These are phyloP conservation scores for Dictyostelium brefeldianum DNA, from an alignment of 78 protist species.

Conservation along the genomic window DNA sequence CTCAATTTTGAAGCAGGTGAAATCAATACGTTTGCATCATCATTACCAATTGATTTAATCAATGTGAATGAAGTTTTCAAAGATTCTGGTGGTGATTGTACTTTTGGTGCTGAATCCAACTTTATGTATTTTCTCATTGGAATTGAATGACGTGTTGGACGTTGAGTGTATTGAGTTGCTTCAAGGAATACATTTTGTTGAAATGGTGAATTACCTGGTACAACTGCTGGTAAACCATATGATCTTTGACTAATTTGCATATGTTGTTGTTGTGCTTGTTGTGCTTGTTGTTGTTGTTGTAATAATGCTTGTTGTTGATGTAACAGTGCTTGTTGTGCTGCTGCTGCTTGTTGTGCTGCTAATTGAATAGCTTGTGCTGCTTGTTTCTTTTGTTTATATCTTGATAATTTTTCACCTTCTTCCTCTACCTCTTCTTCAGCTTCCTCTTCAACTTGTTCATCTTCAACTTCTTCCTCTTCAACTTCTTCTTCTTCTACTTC, in stretches of 20 bases:
- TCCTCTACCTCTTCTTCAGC: not conserved
- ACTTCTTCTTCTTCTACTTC: not conserved
- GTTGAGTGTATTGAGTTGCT: slow-evolving; percentile 19
- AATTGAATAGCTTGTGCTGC: not conserved
- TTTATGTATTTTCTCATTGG: slow-evolving; percentile 64
- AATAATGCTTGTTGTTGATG: not conserved
- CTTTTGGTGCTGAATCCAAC: not conserved
- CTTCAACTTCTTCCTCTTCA: not conserved
- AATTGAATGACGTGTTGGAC: slow-evolving; percentile 5
- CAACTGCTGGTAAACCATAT: not conserved
- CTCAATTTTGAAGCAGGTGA: not conserved
- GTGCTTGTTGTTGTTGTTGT: slow-evolving; percentile 30
- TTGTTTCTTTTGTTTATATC: slow-evolving; percentile 30
- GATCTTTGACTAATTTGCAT: slow-evolving; percentile 16
- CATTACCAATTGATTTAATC: slow-evolving; percentile 6
- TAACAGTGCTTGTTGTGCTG: not conserved
- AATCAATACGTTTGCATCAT: slow-evolving; percentile 39
- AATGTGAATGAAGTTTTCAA: slow-evolving; percentile 25
- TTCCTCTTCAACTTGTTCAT: not conserved
- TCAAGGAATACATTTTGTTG: slow-evolving; percentile 5
- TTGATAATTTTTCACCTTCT: not conserved
- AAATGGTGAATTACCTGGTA: slow-evolving; percentile 1
- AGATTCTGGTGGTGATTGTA: slow-evolving; percentile 17
- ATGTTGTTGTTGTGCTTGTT: slow-evolving; percentile 23
- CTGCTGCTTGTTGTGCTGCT: not conserved